phyloP scores from a whole-genome alignment of 495 filamentous ascomycete species.

The Aspergillus panamensis region DNA sequence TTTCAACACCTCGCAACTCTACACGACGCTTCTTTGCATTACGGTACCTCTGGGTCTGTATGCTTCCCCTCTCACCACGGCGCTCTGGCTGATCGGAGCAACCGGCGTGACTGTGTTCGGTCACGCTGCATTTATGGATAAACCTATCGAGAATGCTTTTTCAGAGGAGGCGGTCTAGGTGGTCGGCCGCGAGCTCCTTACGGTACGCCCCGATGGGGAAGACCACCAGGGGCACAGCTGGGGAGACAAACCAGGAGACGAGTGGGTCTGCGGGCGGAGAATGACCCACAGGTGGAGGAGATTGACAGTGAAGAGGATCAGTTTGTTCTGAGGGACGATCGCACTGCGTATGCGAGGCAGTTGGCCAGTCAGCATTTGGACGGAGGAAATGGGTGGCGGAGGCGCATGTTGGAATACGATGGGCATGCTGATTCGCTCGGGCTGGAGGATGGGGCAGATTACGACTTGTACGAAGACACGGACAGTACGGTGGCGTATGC shows the following conservation, averaged over 20 bases:
- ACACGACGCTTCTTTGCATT: conserved; percentile 79
- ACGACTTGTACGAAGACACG: conserved; percentile 53
- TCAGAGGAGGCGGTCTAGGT: conserved; percentile 99
- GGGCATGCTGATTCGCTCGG: conserved; percentile 43
- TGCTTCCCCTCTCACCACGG: conserved; percentile 74
- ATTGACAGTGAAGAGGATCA: conserved; percentile 63
- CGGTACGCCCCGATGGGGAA: conserved; percentile 94
- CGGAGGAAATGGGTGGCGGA: conserved; percentile 35
- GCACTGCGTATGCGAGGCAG: conserved; percentile 26
- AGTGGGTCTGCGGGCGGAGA: conserved; percentile 53
- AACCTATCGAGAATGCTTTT: conserved; percentile 99
- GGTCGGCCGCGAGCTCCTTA: conserved; percentile 99
- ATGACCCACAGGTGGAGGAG: conserved; percentile 62
- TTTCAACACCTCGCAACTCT: conserved; percentile 89
- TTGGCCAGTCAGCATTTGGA: conserved; percentile 21
- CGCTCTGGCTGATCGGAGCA: conserved; percentile 94
- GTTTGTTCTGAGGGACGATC: conserved; percentile 45
- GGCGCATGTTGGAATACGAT: conserved; percentile 48
- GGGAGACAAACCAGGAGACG: conserved; percentile 59
- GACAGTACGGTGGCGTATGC: conserved; percentile 48
- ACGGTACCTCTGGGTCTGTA: conserved; percentile 78
- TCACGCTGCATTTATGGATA: conserved; percentile 95
- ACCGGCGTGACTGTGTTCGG: conserved; percentile 87
- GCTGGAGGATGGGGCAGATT: conserved; percentile 52
- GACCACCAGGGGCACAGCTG: conserved; percentile 82